Conservation (phyloP, 2,329 filamentous ascomycete species). For the Cladosporium sp. region DNA sequence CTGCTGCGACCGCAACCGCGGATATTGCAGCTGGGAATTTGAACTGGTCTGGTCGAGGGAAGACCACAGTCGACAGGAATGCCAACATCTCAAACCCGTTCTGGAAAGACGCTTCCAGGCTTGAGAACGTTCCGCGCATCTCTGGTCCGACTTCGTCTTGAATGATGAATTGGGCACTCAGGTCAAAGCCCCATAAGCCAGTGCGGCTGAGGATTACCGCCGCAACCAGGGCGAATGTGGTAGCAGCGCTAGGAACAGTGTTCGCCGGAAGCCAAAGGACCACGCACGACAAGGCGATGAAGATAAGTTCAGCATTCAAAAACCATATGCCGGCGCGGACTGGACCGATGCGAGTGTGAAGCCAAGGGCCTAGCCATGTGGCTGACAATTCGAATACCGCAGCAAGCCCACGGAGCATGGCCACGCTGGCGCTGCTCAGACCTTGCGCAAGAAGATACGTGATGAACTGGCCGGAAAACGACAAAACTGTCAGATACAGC, state of each 20-base stretch:
- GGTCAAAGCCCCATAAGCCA: slow-evolving; percentile 53
- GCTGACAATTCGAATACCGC: slow-evolving; percentile 61
- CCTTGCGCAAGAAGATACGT: slow-evolving; percentile 62
- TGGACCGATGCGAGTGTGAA: slow-evolving; percentile 54
- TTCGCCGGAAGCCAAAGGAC: slow-evolving; percentile 35
- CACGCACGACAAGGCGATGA: slow-evolving; percentile 47
- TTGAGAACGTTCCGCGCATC: slow-evolving; percentile 67
- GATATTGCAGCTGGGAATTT: slow-evolving; percentile 64
- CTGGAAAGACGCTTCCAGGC: slow-evolving; percentile 68
- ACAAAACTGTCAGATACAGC: slow-evolving; percentile 64
- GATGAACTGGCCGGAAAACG: slow-evolving; percentile 64
- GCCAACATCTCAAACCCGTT: slow-evolving; percentile 70
- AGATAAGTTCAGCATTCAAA: slow-evolving; percentile 66
- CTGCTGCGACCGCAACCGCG: slow-evolving; percentile 53
- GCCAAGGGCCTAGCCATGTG: slow-evolving; percentile 60
- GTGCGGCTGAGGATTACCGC: slow-evolving; percentile 46
- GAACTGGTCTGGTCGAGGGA: slow-evolving; percentile 65
- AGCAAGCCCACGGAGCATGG: slow-evolving; percentile 54
- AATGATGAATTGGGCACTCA: slow-evolving; percentile 49
- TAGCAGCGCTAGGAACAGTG: slow-evolving; percentile 23
- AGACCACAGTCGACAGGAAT: slow-evolving; percentile 66
- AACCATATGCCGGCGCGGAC: slow-evolving; percentile 72
- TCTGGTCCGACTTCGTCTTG: slow-evolving; percentile 46
- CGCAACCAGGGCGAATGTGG: slow-evolving; percentile 38
- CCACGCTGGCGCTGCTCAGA: slow-evolving; percentile 56